Base-by-base conservation (phyloP, 2,329 filamentous ascomycete genomes). In the Trichoderma citrinoviride region DNA sequence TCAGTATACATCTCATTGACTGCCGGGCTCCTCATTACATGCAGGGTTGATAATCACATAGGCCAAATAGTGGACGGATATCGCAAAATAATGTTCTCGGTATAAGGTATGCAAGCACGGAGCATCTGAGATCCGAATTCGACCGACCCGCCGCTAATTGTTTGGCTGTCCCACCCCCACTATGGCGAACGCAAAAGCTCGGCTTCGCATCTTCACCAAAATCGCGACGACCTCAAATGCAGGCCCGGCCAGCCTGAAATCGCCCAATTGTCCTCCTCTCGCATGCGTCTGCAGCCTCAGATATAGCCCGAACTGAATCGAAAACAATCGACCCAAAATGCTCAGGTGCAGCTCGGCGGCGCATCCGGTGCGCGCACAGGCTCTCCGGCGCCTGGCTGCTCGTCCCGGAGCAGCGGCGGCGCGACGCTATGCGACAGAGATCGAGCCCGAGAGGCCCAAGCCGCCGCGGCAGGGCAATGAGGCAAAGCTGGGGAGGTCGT, bases 401-500 rank as follows among this genome's bases (percentile, higher is more conserved):
- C 57, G 64, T 23, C 52, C 52, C 67, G 55, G 67, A 58, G 52
- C 67, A 65, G 68, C 68, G 55, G 44, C 68, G 49, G 37, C 57
- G 21, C 75, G 76, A 69, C 69, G 66, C 66, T 79, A 77, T 57
- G 70, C 72, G 50, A 78, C 76, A 52, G 75, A 77, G 10, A 69
- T 77, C 33, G 76, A 78, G 66, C 74, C 75, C 12, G 75, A 77
- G 67, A 70, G 71, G 46, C 70, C 74, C 55, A 76, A 73, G 57
- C 62, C 71, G 6, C 71, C 67, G 60, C 69, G 73, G 19, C 71
- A 74, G 66, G 65, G 61, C 61, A 79, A 78, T 64, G 77, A 79
- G 69, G 69, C 74, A 68, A 78, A 72, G 71, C 71, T 74, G 27
- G 78, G 76, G 17, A 69, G 79, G 53, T 75, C 78, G 3, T 88